Conservation (phyloP, 1,284 basidiomycete species). For the Somion occarium region DNA sequence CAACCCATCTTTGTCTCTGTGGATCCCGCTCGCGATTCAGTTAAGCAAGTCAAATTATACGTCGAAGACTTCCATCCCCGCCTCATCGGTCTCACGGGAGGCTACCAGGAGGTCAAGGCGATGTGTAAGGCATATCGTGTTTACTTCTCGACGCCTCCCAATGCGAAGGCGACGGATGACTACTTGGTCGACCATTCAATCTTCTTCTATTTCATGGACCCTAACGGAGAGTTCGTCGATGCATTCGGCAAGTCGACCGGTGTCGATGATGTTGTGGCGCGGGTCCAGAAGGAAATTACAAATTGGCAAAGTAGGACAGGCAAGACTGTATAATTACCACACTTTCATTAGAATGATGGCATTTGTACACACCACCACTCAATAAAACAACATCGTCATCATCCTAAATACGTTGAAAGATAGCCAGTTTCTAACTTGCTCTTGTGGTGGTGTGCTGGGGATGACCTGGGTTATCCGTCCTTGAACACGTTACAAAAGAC, state of each 20-base stretch:
- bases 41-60: conserved; percentile 55
- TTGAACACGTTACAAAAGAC: too few relatives aligned
- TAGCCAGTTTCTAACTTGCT: neutral
- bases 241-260: conserved; percentile 89
- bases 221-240: conserved; percentile 91
- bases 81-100: conserved; percentile 85
- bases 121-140: conserved; percentile 95
- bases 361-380: conserved; percentile 6
- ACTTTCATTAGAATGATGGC: conserved; percentile 19
- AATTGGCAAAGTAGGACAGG: conserved; percentile 47
- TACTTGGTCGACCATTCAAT: conserved; percentile 98
- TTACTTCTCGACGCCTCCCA: conserved; percentile 96
- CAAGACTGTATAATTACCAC: conserved; percentile 17
- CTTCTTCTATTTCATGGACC: conserved; percentile 99
- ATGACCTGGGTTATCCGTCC: too few relatives aligned
- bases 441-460: neutral
- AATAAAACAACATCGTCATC: conserved; percentile 2
- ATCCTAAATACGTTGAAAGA: neutral
- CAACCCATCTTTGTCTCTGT: conserved; percentile 94
- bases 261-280: conserved; percentile 64
- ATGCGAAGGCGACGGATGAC: conserved; percentile 83
- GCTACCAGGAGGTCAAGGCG: conserved; percentile 82
- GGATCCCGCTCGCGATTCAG: conserved; percentile 89
- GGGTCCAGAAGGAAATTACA: conserved; percentile 53
- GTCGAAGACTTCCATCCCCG: conserved; percentile 87